Evolutionary conservation across 768 basidiomycete species (phyloP), one percentile per base, ranked within the genome.

Genomic region (Russula brevipes): DNA sequence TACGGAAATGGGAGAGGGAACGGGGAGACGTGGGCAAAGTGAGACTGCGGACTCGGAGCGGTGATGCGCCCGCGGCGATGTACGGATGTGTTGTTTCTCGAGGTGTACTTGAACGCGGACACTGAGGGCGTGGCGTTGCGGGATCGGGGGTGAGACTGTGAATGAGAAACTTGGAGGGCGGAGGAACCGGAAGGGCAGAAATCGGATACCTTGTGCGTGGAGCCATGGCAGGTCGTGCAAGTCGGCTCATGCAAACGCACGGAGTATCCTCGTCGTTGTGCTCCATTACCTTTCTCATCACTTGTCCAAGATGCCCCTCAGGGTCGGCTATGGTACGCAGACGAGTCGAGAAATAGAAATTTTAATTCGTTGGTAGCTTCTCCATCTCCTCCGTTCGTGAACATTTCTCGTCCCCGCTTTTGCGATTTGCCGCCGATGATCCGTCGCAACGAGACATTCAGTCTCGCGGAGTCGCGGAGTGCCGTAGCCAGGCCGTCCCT

Each of bases 371-470:
- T 8, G 5, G 5, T 14, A 3, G 6, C 12, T 24, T 24, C 24
- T 24, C 24, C 24, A 24, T 24, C 24, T 6, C 11, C 44, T 16
- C 47, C 89, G 89, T 93, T 54, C 80, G 88, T 36, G 91, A 93
- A 71, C 94, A 97, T 73, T 98, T 98, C 75, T 91, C 89, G 16
- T 89, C 91, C 1, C 96, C 96, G 0, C 79, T 99, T 16, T 83
- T 98, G 3, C 94, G 95, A 71, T 91, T 87, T 70, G 85, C 86
- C 2, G 84, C 82, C 30, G 77, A 73, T 9, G 91, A 96, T 69
- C 76, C n/a, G n/a, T n/a, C n/a, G 80, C 24, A 84, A 82, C 5
- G 76, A 82, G 72, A 88, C 90, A 0, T 93, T 98, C 72, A 84
- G 81, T 5, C 80, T 98, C 7, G 84, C 95, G 16, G 91, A 93